Evolutionary conservation across 2,329 filamentous ascomycete genomes (phyloP), one percentile per base, ranked within the genome.

Genomic region (Penicillium sp.): DNA sequence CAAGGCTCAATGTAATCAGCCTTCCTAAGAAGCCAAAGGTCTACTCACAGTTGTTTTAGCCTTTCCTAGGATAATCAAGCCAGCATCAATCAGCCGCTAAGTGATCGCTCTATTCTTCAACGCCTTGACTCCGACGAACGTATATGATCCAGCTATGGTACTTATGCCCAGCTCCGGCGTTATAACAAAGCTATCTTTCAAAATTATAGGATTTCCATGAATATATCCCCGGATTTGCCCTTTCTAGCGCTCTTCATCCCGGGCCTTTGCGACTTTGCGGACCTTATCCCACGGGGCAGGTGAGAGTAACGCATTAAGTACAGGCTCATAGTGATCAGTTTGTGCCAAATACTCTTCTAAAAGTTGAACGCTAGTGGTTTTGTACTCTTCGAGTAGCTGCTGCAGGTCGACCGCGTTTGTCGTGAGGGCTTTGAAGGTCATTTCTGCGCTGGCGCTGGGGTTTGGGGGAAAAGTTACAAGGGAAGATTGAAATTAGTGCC

Each of bases 11-110:
- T 26, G 26, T 1, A 26, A 26, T 26, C 26, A 8, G 26, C 26
- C 26, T 26, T 26, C 26, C 7, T 26, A 8, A 7, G 7, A 8
- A 1, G 7, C 5, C 2, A 2, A 26, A 8, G 0, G 7, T 26
- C 7, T 26, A 26, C 26, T 26, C 26, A 26, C 63, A 22, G 65
- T 66, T 51, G 69, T 61, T 33, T 71, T 71, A 3, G 58, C 60
- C 45, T 69, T 68, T 16, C 61, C 67, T 26, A 71, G 39, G 39
- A 70, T 60, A 46, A 71, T 68, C 22, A 67, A 27, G 2, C 62
- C 65, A 1, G 55, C 57, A 43, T 66, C 58, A 53, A 64, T 45
- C 22, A 68, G 45, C 43, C 58, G 48, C 39, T 55, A 56, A 35
- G 22, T 49, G 24, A 57, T 58, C 9, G 31, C 43, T 24, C 33